Conservation (phyloP, 768 basidiomycete species). For the Nevesoporus exiguus region DNA sequence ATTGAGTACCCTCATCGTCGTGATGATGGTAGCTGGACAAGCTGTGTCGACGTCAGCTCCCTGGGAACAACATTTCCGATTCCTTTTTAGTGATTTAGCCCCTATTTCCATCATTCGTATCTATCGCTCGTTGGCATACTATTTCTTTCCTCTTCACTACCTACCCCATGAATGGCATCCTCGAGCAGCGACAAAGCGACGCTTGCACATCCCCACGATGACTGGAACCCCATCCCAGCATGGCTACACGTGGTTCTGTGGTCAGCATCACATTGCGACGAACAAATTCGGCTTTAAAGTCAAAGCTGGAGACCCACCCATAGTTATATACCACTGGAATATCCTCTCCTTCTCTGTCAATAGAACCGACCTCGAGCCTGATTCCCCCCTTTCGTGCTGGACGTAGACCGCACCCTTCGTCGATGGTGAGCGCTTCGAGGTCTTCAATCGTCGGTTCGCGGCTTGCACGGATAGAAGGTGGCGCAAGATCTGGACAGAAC, state of each 20-base stretch:
- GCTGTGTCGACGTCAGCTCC: neutral
- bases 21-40: conserved; percentile 1
- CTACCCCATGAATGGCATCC: conserved; percentile 28
- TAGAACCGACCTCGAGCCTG: conserved; percentile 49
- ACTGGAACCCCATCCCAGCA: conserved; percentile 59
- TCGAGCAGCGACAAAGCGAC: conserved; percentile 48
- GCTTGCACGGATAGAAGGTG: conserved; percentile 46
- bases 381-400: conserved; percentile 69
- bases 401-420: conserved; percentile 60
- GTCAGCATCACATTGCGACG: neutral
- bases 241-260: conserved; percentile 39
- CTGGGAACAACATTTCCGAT: neutral
- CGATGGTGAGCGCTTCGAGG: conserved; percentile 44
- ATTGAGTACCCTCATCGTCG: conserved; percentile 39
- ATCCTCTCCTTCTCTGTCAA: conserved; percentile 28
- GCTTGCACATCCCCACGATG: conserved; percentile 62
- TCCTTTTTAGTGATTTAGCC: neutral
- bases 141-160: neutral
- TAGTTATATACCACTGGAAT: conserved; percentile 62
- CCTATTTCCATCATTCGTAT: neutral
- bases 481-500: conserved; percentile 55
- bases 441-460: conserved; percentile 50
- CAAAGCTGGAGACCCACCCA: conserved; percentile 41
- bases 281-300: neutral
- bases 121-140: neutral